Conservation (phyloP, 352 stramenopile species). For the Globisporangium parvum region DNA sequence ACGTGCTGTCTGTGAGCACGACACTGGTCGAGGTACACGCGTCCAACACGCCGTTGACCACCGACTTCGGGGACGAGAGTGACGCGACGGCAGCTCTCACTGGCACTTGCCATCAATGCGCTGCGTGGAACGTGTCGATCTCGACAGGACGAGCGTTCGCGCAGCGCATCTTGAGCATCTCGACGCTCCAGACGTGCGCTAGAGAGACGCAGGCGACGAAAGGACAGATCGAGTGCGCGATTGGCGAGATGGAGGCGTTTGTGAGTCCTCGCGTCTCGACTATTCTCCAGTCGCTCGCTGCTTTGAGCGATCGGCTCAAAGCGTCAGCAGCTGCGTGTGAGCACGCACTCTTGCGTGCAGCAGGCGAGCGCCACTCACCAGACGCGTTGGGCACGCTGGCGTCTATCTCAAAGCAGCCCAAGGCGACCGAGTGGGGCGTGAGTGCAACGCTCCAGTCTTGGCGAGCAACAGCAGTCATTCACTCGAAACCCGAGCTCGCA, state of each 20-base stretch:
- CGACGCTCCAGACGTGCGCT: constrained; percentile 3
- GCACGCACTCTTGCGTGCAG: neutral
- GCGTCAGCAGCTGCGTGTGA: neutral
- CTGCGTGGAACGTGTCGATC: neutral
- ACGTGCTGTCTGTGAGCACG: neutral
- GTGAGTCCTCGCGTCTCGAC: constrained; percentile 2
- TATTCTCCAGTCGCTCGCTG: constrained; percentile 10
- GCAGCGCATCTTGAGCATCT: constrained; percentile 2
- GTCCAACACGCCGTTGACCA: neutral
- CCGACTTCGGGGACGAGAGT: constrained; percentile 5
- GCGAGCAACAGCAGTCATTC: constrained; percentile 5
- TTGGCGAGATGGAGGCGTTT: constrained; percentile 5
- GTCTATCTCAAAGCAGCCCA: neutral
- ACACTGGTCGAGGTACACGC: neutral
- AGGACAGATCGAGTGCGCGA: neutral
- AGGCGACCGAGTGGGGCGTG: constrained; percentile 6
- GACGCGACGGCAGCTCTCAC: neutral
- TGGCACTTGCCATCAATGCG: neutral
- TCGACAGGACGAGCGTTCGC: constrained; percentile 8
- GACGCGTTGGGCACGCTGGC: too few species aligned
- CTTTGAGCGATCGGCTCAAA: constrained; percentile 4
- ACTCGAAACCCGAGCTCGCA: neutral
- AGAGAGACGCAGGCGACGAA: constrained; percentile 4
- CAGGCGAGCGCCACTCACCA: too few species aligned
- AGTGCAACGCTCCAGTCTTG: constrained; percentile 1